Evolutionary conservation across 1,139 yeast genomes (phyloP).

Genomic region (Arxiozyma heterogenica): DNA sequence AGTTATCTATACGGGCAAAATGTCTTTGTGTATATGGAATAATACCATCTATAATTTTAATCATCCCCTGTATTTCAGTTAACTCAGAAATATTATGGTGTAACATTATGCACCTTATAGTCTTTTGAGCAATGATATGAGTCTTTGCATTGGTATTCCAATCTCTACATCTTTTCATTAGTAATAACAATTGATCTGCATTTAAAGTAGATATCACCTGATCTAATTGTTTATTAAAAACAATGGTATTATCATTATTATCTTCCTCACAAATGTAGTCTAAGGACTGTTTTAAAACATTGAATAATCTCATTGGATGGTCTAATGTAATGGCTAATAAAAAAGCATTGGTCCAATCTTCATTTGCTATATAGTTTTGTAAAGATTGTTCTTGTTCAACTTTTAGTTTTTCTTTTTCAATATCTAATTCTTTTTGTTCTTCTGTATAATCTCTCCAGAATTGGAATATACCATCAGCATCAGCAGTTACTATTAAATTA

Average conservation of each 20-base stretch:
- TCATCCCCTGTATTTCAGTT: conserved; percentile 56
- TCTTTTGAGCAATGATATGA: conserved; percentile 69
- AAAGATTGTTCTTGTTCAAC: conserved; percentile 85
- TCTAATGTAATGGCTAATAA: conserved; percentile 73
- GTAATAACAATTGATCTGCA: conserved; percentile 47
- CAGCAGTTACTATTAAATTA: conserved; percentile 67
- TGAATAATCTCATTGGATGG: conserved; percentile 77
- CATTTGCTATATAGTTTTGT: conserved; percentile 56
- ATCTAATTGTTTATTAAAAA: conserved; percentile 51
- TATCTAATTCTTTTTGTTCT: conserved; percentile 45
- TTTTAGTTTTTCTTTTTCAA: conserved; percentile 43
- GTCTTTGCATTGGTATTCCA: conserved; percentile 91
- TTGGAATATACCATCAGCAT: conserved; percentile 87
- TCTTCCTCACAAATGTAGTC: conserved; percentile 21
- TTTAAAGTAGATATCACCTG: conserved; percentile 49
- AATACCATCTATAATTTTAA: conserved; percentile 60
- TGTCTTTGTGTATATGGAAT: conserved; percentile 87
- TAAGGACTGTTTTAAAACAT: conserved; percentile 53
- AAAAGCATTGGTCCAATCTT: conserved; percentile 86
- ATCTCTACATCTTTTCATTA: conserved; percentile 73
- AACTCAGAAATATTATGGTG: conserved; percentile 47
- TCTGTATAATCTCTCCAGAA: conserved; percentile 85
- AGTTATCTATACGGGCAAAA: conserved; percentile 59
- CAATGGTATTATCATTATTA: conserved; percentile 39
- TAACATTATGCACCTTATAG: conserved; percentile 55